Evolutionary conservation across 208 protist species (phyloP), one percentile per base, ranked within the genome.

Genomic region (Blechomonas ayalai): DNA sequence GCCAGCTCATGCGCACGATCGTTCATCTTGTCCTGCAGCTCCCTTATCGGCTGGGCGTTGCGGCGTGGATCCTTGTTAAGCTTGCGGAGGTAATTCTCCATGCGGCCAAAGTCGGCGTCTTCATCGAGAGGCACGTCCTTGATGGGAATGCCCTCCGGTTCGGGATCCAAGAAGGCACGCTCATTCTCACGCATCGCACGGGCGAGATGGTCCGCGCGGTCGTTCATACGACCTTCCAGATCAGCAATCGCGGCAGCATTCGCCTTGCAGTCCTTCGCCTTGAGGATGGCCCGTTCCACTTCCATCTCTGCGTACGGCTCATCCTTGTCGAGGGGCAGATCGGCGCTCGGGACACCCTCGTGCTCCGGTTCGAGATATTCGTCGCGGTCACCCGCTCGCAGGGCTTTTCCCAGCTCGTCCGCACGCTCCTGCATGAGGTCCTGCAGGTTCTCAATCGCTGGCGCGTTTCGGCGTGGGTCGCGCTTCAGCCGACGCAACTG

Each of bases 1-100:
- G 83, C 83, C 27, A 92, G 60, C 52, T 82, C 73, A 26, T 74
- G 59, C 7, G 67, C 76, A 26, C 79, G 77, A 48, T 86, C 65
- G 54, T 79, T 82, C 65, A 92, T 73, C 49, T 77, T 82, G 42
- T 55, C 44, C 66, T 69, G 52, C 16, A 86, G 38, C 0, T 29
- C 59, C 1, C 26, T 23, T 15, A 81, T 64, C 28, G 38, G 48
- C 16, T 47, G 35, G 1, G 58, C 35, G 35, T 83, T 67, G 0
- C 32, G 48, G 6, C 52, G 46, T 4, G 34, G 36, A 42, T 57
- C 26, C 29, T 45, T 45, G 51, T 75, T 59, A 8, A 82, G 34
- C 6, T 42, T 51, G 9, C 73, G 68, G 18, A 70, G 62, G 56
- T 63, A 40, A 15, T 74, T 42, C 41, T 79, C 70, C 46, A 88